A percentile compares a stretch with the other conserved stretches of the same genome.
phyloP scores from a whole-genome alignment of 306 rosid species.

The Hylodesmum podocarpum region DNA sequence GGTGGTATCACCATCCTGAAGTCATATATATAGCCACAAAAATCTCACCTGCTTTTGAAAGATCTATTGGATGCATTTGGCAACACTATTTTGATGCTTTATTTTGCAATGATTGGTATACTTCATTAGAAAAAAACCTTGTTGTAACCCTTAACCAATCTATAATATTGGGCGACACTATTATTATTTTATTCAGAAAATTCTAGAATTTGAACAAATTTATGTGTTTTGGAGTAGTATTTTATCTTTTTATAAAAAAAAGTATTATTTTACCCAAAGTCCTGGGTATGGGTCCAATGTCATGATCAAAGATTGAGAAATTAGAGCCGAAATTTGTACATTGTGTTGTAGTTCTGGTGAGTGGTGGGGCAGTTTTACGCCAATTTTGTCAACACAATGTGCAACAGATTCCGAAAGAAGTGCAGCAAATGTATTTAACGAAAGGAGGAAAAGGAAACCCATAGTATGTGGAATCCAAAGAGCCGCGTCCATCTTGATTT shows the following conservation, averaged over 20 bases:
- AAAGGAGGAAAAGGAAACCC: neutral
- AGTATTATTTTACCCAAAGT: neutral
- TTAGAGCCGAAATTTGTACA: conserved; percentile 26
- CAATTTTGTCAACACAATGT: conserved; percentile 42
- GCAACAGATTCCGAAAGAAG: conserved; percentile 16
- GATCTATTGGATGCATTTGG: conserved; percentile 12
- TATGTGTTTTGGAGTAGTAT: neutral
- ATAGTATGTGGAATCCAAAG: conserved; percentile 40
- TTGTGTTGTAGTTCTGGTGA: conserved; percentile 23
- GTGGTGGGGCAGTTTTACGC: conserved; percentile 41
- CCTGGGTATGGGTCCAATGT: neutral
- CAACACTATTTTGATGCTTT: neutral
- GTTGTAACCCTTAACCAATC: conserved; percentile 2
- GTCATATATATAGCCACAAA: neutral
- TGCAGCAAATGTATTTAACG: neutral
- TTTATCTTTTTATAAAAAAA: too few relatives aligned
- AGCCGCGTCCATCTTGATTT: neutral
- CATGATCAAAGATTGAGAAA: conserved; percentile 36
- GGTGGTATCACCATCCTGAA: neutral
- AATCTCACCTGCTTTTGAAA: conserved; percentile 16
- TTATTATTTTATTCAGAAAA: neutral
- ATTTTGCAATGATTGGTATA: conserved; percentile 25
- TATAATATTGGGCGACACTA: neutral
- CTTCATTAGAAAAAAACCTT: conserved; percentile 16
- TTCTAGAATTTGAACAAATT: neutral